Evolutionary conservation across 352 stramenopile genomes (phyloP).

Genomic region (Phytophthora citricola): DNA sequence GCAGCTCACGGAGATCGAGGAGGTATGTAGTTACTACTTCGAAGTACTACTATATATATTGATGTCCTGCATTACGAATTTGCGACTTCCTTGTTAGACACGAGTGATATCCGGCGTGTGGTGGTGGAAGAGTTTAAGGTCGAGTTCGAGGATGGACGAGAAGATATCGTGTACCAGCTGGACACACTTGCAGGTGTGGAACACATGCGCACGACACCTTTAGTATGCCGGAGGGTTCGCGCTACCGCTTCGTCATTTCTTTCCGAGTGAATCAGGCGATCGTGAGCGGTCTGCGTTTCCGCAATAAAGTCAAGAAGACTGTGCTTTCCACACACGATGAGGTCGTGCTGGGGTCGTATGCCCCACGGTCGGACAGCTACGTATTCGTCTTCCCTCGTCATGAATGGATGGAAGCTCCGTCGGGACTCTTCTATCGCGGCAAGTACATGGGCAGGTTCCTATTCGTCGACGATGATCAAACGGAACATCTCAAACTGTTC

Average conservation of each 20-base stretch:
- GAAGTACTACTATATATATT: not conserved
- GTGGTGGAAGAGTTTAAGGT: conserved; percentile 90
- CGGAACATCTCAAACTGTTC: conserved; percentile 74
- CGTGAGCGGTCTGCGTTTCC: conserved; percentile 85
- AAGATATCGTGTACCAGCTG: conserved; percentile 76
- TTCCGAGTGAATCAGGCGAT: conserved; percentile 90
- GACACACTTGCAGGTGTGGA: conserved; percentile 73
- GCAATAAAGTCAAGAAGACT: conserved; percentile 89
- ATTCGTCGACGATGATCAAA: conserved; percentile 73
- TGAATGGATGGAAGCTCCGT: conserved; percentile 86
- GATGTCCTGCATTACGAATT: too few species aligned
- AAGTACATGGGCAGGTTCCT: conserved; percentile 86
- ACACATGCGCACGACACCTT: conserved; percentile 78
- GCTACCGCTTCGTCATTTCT: conserved; percentile 85
- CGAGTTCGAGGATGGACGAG: conserved; percentile 75
- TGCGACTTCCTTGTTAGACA: conserved; percentile 37
- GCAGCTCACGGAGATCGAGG: conserved; percentile 82
- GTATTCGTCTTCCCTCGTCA: conserved; percentile 84
- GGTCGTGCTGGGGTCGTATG: conserved; percentile 88
- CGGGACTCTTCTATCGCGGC: conserved; percentile 87
- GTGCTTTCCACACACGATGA: conserved; percentile 77
- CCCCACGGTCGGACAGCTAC: conserved; percentile 73
- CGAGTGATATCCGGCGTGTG: conserved; percentile 66
- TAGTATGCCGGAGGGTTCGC: conserved; percentile 71
- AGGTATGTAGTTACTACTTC: conserved; percentile 37